A percentile compares a stretch with the other conserved stretches of the same genome.
phyloP scores from a whole-genome alignment of 2,329 filamentous ascomycete genomes.

The Plectosphaerella cucumerina region DNA sequence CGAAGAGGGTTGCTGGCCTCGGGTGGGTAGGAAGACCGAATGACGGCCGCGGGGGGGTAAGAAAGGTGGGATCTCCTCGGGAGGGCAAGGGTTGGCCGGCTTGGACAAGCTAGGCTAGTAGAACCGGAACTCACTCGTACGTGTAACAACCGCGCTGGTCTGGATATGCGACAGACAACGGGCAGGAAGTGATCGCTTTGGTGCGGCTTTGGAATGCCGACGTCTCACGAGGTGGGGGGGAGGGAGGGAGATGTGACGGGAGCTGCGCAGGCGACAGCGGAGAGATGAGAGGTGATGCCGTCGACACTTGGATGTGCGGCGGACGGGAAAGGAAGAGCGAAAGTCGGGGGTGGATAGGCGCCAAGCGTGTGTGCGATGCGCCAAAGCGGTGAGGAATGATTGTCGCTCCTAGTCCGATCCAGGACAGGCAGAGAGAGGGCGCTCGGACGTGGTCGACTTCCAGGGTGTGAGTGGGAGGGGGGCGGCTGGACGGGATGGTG shows the following conservation, averaged over 20 bases:
- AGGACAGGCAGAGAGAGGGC: not conserved
- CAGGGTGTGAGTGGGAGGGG: no score
- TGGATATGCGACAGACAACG: not conserved
- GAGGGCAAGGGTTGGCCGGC: no score
- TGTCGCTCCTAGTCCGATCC: not conserved
- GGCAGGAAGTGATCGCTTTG: not conserved
- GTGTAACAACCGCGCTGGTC: no score
- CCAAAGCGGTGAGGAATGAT: not conserved
- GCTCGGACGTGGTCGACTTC: not conserved
- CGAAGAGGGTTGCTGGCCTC: no score
- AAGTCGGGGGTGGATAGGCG: not conserved
- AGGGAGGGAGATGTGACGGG: not conserved
- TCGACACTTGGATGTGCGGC: not conserved
- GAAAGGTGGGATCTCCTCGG: not conserved
- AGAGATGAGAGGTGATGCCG: not conserved
- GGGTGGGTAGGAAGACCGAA: not conserved
- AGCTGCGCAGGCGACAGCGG: not conserved
- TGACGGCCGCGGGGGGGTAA: not conserved
- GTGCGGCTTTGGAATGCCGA: not conserved
- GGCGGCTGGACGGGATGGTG: no score
- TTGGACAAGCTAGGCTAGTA: no score
- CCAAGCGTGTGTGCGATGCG: not conserved
- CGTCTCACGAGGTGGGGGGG: not conserved
- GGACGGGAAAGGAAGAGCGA: not conserved
- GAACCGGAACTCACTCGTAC: no score